A percentile compares a stretch with the other conserved stretches of the same genome.
phyloP scores from a whole-genome alignment of 257 asterid species.

The Solanum arcanum region DNA sequence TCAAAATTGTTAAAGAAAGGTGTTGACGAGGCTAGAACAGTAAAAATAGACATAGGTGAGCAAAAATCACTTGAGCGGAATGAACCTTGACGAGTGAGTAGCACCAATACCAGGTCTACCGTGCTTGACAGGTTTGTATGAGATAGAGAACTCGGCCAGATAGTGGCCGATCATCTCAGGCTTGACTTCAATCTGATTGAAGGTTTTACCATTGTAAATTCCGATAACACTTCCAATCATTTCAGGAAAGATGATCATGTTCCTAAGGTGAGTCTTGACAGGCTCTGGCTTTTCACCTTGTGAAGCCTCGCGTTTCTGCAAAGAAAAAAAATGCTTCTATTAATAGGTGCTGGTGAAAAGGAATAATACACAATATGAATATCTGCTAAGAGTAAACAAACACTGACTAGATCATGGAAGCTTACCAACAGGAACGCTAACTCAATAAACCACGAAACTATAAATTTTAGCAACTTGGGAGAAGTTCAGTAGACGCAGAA shows the following conservation, averaged over 20 bases:
- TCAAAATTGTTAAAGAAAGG: neutral
- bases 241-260: slow-evolving; percentile 84
- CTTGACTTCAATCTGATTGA: slow-evolving; percentile 75
- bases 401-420: neutral
- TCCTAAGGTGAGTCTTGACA: slow-evolving; percentile 66
- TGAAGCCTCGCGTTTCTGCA: slow-evolving; percentile 76
- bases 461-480: neutral
- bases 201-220: slow-evolving; percentile 73
- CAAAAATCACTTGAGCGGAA: slow-evolving; percentile 58
- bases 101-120: slow-evolving; percentile 97
- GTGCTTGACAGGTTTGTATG: slow-evolving; percentile 84
- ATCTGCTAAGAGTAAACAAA: neutral
- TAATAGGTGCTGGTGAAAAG: neutral
- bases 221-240: slow-evolving; percentile 86
- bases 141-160: slow-evolving; percentile 73
- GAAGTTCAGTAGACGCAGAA: neutral
- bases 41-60: neutral
- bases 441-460: neutral
- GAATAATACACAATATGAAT: neutral
- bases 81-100: slow-evolving; percentile 88
- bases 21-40: neutral
- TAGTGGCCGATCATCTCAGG: slow-evolving; percentile 86
- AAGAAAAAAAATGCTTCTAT: neutral
- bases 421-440: neutral
- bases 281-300: slow-evolving; percentile 75